Evolutionary conservation across 305 asterid genomes (phyloP), one percentile per base, ranked within the genome.

Genomic region (Fraxinus greggii): DNA sequence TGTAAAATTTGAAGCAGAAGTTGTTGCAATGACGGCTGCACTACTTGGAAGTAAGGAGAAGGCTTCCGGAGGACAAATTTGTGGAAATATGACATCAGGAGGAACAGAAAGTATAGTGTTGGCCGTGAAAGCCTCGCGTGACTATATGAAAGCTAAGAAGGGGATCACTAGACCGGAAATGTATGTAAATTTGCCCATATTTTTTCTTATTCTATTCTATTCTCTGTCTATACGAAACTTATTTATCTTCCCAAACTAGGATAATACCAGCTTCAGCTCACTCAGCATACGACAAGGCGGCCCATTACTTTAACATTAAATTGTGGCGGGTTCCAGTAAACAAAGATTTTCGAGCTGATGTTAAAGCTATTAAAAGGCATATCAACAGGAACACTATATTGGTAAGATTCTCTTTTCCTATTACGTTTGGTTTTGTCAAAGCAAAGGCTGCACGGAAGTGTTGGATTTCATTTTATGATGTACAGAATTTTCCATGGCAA

Each of bases 31-130:
- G 98, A 92, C 98, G 26, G 99, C 98, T 84, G 89, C 98, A 40
- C 89, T 97, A 65, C 97, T 97, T 54, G 99, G 99, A 72, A 91
- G 98, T 75, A 93, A 91, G 81, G 98, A 94, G 82, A 92, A 90
- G 84, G 79, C 88, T 75, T 90, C 96, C 29, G 98, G 98, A 72
- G 97, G 98, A 82, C 89, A 93, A 88, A 76, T 97, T 69, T 97
- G 99, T 85, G 99, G 99, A 80, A 97, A 97, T 84, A 97, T 97
- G 99, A 97, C 98, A 51, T 97, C 99, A 23, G 99, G 99, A 65
- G 99, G 99, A 82, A 94, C 99, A 63, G 99, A 97, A 84, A 97
- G 99, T 88, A 97, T 97, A 90, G 83, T 94, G 82, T 56, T 97
- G 88, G 99, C 98, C 36, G 90, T 97, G 83, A 97, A 97, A 86